Evolutionary conservation across 345 rosid species (phyloP).

Genomic region (Salix exigua): DNA sequence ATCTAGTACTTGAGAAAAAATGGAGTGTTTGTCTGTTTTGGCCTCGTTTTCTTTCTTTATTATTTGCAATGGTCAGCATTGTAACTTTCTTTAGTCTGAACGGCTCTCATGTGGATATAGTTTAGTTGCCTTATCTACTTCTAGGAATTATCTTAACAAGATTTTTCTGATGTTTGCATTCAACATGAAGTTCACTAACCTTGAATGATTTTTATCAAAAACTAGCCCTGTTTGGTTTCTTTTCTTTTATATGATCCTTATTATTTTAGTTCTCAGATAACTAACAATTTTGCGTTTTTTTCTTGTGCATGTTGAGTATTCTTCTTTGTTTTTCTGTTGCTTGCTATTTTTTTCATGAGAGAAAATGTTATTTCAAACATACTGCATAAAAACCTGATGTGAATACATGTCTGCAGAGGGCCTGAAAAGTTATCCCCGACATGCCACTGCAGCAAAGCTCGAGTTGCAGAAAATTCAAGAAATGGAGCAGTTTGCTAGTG

Average conservation of each 20-base stretch:
- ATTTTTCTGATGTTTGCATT: background rate
- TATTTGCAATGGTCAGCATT: background rate
- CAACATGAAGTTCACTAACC: background rate
- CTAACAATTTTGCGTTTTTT: background rate
- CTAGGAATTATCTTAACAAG: too few relatives aligned
- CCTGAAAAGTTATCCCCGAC: slow-evolving; percentile 74
- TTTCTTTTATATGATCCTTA: background rate
- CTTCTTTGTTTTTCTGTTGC: background rate
- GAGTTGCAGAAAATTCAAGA: slow-evolving; percentile 84
- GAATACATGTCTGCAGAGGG: slow-evolving; percentile 56
- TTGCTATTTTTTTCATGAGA: background rate
- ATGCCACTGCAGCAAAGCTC: slow-evolving; percentile 47
- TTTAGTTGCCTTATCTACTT: background rate
- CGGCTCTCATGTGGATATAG: background rate
- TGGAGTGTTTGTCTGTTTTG: background rate
- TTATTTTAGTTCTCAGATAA: background rate
- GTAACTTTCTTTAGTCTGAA: background rate
- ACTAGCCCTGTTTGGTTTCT: background rate
- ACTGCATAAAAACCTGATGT: background rate
- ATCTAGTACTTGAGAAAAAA: background rate
- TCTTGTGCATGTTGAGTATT: background rate
- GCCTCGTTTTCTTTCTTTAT: background rate
- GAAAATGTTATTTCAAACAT: background rate
- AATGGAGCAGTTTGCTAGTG: slow-evolving; percentile 71
- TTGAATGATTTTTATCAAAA: background rate